A percentile compares a stretch with the other conserved stretches of the same genome.
These are phyloP conservation scores for Penicillium maclennaniae DNA, from an alignment of 495 filamentous ascomycete species.

Conservation along the genomic window DNA sequence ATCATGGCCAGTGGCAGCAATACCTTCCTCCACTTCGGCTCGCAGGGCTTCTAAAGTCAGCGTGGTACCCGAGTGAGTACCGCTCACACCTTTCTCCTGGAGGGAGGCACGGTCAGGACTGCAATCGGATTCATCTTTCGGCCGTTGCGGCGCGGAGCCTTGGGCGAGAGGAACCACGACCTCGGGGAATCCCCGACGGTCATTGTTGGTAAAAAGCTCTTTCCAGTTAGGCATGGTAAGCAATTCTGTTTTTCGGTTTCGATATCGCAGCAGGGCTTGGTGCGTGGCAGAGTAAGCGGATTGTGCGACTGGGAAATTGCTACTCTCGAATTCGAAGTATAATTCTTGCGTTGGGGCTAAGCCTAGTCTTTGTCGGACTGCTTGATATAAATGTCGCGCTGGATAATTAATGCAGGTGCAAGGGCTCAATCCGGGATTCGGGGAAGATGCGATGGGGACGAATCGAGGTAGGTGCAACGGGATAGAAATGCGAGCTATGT, in stretches of 20 bases:
- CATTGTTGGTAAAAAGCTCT: slow-evolving; percentile 40
- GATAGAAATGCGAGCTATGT: slow-evolving; percentile 10
- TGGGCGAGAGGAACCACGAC: slow-evolving; percentile 43
- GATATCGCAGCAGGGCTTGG: slow-evolving; percentile 8
- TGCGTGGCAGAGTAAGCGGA: slow-evolving; percentile 5
- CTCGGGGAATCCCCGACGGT: slow-evolving; percentile 42
- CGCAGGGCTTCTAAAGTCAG: slow-evolving; percentile 47
- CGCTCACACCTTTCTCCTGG: slow-evolving; percentile 31
- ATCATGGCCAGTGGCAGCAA: slow-evolving; percentile 44
- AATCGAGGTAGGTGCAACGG: slow-evolving; percentile 11
- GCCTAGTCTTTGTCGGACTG: slow-evolving; percentile 4
- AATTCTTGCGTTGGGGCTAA: slow-evolving; percentile 2
- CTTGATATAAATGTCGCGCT: slow-evolving; percentile 3
- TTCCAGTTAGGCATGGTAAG: slow-evolving; percentile 29
- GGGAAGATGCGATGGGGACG: slow-evolving; percentile 5
- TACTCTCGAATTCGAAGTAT: background rate
- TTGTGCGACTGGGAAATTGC: slow-evolving; percentile 6
- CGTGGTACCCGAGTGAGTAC: slow-evolving; percentile 24
- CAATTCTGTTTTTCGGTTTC: background rate
- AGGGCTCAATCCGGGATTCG: slow-evolving; percentile 4
- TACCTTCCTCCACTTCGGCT: slow-evolving; percentile 45
- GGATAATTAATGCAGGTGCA: slow-evolving; percentile 7
- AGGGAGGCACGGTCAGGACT: slow-evolving; percentile 29
- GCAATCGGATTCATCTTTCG: slow-evolving; percentile 14
- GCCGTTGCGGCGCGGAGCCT: slow-evolving; percentile 19